Conservation (phyloP, 257 asterid genomes). For the Solanum chmielewskii region DNA sequence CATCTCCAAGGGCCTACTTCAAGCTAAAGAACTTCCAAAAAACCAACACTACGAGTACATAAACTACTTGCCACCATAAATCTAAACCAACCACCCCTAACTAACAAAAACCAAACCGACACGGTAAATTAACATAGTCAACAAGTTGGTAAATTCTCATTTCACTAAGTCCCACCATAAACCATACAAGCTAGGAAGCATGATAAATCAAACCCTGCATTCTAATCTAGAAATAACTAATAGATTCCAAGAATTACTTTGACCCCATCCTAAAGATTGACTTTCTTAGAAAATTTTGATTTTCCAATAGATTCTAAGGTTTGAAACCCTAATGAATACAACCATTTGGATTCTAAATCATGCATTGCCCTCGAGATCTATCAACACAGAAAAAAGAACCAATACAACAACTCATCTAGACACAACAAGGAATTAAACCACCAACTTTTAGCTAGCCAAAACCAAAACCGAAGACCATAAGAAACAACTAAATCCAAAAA, state of each 20-base stretch:
- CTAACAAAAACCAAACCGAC: not conserved
- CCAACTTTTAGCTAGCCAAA: not conserved
- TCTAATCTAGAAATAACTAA: not conserved
- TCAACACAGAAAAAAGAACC: not conserved
- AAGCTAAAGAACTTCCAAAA: not conserved
- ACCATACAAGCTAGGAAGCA: too few species aligned
- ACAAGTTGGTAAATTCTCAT: not conserved
- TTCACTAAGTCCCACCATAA: not conserved
- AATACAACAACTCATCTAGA: not conserved
- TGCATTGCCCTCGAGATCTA: not conserved
- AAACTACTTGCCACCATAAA: not conserved
- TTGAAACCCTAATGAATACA: not conserved
- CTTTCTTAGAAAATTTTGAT: not conserved
- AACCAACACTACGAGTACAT: not conserved
- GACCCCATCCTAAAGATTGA: not conserved
- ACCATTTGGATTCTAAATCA: not conserved
- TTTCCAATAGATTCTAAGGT: not conserved
- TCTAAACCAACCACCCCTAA: not conserved
- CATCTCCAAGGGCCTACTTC: not conserved
- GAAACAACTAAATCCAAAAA: not conserved
- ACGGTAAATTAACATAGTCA: too few species aligned
- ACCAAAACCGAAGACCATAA: not conserved
- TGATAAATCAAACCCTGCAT: not conserved
- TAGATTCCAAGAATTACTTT: not conserved
- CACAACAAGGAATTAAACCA: not conserved